Percentiles rank a stretch among this genome's conserved stretches.
Evolutionary conservation across 805 yeast genomes (phyloP).

Genomic region (Saccharomycopsis capsularis): DNA sequence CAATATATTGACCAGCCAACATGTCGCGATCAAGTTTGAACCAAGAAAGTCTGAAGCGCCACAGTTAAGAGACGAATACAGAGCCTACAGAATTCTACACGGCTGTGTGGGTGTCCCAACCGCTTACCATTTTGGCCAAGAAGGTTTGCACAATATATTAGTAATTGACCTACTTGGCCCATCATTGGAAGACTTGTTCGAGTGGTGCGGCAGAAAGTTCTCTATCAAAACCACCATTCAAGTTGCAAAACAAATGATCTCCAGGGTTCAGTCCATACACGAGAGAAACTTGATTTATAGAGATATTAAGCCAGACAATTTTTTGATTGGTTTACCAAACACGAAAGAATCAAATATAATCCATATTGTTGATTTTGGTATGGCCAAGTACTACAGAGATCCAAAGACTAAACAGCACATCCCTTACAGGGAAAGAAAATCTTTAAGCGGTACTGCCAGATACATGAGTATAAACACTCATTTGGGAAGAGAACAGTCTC

Average conservation of each 20-base stretch:
- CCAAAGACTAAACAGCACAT: conserved; percentile 75
- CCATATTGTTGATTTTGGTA: conserved; percentile 75
- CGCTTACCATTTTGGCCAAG: conserved; percentile 81
- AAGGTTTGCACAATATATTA: conserved; percentile 71
- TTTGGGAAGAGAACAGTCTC: conserved; percentile 73
- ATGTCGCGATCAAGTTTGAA: conserved; percentile 75
- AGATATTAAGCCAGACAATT: conserved; percentile 81
- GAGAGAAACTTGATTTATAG: conserved; percentile 71
- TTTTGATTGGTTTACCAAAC: conserved; percentile 60
- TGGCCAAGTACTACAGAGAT: conserved; percentile 81
- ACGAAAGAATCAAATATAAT: conserved; percentile 57
- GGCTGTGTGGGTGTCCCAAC: conserved; percentile 72
- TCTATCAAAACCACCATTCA: conserved; percentile 66
- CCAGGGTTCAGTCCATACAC: conserved; percentile 64
- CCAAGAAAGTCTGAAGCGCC: conserved; percentile 80
- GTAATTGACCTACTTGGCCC: conserved; percentile 77
- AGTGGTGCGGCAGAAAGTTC: conserved; percentile 79
- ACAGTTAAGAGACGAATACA: conserved; percentile 72
- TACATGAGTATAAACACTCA: conserved; percentile 88
- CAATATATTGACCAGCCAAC: conserved; percentile 52
- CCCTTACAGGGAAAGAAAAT: conserved; percentile 74
- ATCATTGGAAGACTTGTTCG: conserved; percentile 74
- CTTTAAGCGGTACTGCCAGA: conserved; percentile 78
- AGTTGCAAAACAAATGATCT: conserved; percentile 72
- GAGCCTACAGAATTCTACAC: conserved; percentile 66